phyloP scores from a whole-genome alignment of 1,284 basidiomycete species.

The Trametes polyzona region DNA sequence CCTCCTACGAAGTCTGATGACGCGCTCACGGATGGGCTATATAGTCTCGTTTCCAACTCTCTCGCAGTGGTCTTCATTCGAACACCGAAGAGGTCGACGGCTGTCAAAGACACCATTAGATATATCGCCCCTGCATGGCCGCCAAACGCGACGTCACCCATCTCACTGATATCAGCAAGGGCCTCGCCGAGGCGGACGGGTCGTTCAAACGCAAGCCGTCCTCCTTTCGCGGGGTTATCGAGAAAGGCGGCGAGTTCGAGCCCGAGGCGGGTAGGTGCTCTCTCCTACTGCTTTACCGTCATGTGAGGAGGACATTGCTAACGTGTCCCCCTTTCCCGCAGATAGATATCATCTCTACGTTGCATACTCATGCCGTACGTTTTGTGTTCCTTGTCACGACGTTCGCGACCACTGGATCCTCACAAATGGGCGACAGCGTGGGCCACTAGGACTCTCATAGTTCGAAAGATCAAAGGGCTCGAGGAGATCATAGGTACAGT shows the following conservation, averaged over 20 bases:
- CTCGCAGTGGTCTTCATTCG: too few species aligned
- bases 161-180: slow-evolving; percentile 62
- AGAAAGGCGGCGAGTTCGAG: slow-evolving; percentile 71
- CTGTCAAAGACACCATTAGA: too few species aligned
- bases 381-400: not conserved
- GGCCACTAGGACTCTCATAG: slow-evolving; percentile 92
- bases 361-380: slow-evolving; percentile 77
- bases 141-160: slow-evolving; percentile 12
- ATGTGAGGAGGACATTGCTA: not conserved
- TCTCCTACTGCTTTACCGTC: not conserved
- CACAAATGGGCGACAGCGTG: slow-evolving; percentile 59
- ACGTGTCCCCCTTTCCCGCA: slow-evolving; percentile 32
- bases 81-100: too few species aligned
- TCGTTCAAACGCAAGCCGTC: slow-evolving; percentile 79
- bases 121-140: too few species aligned
- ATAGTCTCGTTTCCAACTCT: too few species aligned
- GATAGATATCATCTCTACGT: slow-evolving; percentile 92
- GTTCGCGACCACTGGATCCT: not conserved
- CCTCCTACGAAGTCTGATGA: too few species aligned
- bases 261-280: slow-evolving; percentile 72
- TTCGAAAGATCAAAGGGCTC: slow-evolving; percentile 89
- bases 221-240: slow-evolving; percentile 74
- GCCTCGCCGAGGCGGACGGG: slow-evolving; percentile 62
- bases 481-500: slow-evolving; percentile 79
- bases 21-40: too few species aligned